Evolutionary conservation across 345 rosid species (phyloP).

Genomic region (Populus nigra): DNA sequence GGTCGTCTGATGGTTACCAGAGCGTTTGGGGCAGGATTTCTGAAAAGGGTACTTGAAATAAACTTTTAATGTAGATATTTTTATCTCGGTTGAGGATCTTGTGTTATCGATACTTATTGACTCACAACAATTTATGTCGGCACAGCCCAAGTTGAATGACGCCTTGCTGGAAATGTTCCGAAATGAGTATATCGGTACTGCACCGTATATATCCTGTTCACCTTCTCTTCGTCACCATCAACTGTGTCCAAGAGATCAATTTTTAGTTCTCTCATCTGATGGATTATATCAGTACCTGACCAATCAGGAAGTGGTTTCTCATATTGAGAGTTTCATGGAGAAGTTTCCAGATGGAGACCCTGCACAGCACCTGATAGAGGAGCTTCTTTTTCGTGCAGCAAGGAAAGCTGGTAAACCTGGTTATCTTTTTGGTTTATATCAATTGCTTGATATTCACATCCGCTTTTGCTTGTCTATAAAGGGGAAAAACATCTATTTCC

Average conservation of each 20-base stretch:
- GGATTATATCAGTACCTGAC: slow-evolving; percentile 91
- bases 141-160: slow-evolving; percentile 86
- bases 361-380: slow-evolving; percentile 90
- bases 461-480: background rate
- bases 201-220: slow-evolving; percentile 75
- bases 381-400: slow-evolving; percentile 89
- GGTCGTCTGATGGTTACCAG: slow-evolving; percentile 96
- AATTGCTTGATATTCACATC: slow-evolving; percentile 5
- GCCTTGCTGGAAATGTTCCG: slow-evolving; percentile 85
- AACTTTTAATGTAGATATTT: background rate
- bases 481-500: background rate
- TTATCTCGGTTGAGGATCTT: background rate
- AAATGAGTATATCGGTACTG: slow-evolving; percentile 78
- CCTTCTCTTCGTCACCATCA: slow-evolving; percentile 88
- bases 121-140: slow-evolving; percentile 8
- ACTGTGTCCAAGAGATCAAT: slow-evolving; percentile 78
- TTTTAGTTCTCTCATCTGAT: slow-evolving; percentile 88
- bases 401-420: slow-evolving; percentile 80
- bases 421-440: slow-evolving; percentile 3
- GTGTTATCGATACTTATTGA: slow-evolving; percentile 1
- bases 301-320: slow-evolving; percentile 87
- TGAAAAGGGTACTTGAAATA: slow-evolving; percentile 63
- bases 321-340: slow-evolving; percentile 78
- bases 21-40: slow-evolving; percentile 97
- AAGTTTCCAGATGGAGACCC: slow-evolving; percentile 97